These are phyloP conservation scores for Globisporangium iwayamae DNA, from an alignment of 352 stramenopile species.

Conservation along the genomic window DNA sequence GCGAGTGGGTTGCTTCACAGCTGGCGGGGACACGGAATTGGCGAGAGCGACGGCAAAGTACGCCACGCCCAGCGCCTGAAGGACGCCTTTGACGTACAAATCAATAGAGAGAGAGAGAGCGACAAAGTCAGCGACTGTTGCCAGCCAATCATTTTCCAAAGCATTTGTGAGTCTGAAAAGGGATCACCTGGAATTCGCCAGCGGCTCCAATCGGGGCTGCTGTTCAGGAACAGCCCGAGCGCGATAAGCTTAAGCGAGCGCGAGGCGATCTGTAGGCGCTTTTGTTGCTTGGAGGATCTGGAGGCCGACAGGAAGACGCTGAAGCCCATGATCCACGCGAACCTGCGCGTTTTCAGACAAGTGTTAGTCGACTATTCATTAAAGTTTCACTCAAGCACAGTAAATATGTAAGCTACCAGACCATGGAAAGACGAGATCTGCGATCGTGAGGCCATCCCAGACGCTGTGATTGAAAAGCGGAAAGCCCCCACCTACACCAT, in stretches of 20 bases:
- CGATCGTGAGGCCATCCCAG: conserved; percentile 77
- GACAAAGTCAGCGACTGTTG: neutral
- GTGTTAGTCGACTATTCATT: too few relatives aligned
- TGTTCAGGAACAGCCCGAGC: conserved; percentile 75
- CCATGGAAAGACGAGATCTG: conserved; percentile 80
- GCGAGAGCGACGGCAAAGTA: conserved; percentile 35
- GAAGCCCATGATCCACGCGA: conserved; percentile 86
- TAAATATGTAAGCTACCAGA: conserved; percentile 18
- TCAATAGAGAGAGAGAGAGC: neutral
- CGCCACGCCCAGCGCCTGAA: conserved; percentile 59
- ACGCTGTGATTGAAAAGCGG: conserved; percentile 58
- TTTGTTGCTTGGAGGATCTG: neutral
- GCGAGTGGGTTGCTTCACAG: neutral
- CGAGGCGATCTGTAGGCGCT: conserved; percentile 14
- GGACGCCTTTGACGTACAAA: conserved; percentile 33
- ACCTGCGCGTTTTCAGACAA: conserved; percentile 25
- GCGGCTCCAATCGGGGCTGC: conserved; percentile 39
- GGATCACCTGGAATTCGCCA: conserved; percentile 64
- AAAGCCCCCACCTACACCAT: conserved; percentile 46
- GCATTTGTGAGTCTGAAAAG: neutral
- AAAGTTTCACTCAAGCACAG: neutral
- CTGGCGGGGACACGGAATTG: conserved; percentile 10
- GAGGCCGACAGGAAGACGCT: conserved; percentile 29
- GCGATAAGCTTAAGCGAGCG: conserved; percentile 49
- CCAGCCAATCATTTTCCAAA: neutral